phyloP scores from a whole-genome alignment of 352 stramenopile species.

The Pseudoperonospora humuli region DNA sequence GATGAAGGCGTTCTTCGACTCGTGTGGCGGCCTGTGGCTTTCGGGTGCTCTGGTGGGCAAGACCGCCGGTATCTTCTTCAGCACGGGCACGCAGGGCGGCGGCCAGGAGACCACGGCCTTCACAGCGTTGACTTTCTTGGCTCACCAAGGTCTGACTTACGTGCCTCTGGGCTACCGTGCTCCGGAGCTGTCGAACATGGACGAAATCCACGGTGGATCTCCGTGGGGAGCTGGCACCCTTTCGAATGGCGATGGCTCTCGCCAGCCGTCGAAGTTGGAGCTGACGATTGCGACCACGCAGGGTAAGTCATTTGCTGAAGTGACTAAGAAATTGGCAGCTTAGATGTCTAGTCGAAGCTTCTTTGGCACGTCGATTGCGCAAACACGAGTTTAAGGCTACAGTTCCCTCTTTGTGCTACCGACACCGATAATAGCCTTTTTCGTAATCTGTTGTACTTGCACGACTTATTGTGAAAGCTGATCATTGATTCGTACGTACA shows the following conservation, averaged over 20 bases:
- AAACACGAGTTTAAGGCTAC: too few species aligned
- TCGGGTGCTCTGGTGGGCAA: conserved; percentile 81
- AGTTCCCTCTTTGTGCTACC: too few species aligned
- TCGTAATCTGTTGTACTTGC: too few species aligned
- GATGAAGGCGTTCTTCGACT: conserved; percentile 88
- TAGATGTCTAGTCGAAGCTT: too few species aligned
- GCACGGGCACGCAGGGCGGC: conserved; percentile 62
- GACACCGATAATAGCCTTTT: too few species aligned
- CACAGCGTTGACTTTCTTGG: conserved; percentile 78
- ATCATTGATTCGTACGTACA: too few species aligned
- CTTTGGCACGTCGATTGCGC: too few species aligned
- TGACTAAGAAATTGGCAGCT: conserved; percentile 74
- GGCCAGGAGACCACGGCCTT: conserved; percentile 88
- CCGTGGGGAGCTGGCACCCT: conserved; percentile 83
- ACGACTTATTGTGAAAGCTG: too few species aligned
- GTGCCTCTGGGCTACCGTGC: conserved; percentile 81
- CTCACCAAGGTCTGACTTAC: conserved; percentile 88
- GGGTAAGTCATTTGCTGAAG: conserved; percentile 72
- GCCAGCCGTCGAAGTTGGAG: conserved; percentile 77
- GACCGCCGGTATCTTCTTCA: conserved; percentile 84
- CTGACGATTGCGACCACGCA: conserved; percentile 69
- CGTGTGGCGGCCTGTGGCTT: conserved; percentile 78
- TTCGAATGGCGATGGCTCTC: conserved; percentile 70
- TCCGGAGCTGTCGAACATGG: conserved; percentile 59
- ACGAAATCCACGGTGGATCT: conserved; percentile 69